Evolutionary conservation across 2,329 filamentous ascomycete species (phyloP).

Genomic region (Canariomyces notabilis): DNA sequence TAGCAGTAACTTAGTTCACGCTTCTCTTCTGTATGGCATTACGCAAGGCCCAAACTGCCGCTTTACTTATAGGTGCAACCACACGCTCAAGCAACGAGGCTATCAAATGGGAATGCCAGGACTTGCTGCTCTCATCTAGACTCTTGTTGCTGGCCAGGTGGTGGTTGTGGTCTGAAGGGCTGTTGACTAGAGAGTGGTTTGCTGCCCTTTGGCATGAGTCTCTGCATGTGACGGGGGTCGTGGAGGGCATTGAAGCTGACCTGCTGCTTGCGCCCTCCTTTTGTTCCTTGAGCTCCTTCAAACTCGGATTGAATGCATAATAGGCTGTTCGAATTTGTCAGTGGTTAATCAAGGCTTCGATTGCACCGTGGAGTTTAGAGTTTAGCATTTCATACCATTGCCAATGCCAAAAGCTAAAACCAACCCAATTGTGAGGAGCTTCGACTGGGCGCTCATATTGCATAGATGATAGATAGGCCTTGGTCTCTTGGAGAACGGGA

Average conservation of each 20-base stretch:
- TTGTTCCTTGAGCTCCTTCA: conserved; percentile 22
- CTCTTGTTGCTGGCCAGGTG: conserved; percentile 8
- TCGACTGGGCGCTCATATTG: conserved; percentile 19
- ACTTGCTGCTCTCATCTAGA: background rate
- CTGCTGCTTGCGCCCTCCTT: conserved; percentile 13
- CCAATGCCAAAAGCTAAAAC: conserved; percentile 22
- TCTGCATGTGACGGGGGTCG: background rate
- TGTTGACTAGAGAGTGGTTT: conserved; percentile 11
- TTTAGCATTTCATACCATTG: conserved; percentile 22
- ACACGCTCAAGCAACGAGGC: background rate
- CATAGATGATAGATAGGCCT: no score
- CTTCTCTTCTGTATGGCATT: background rate
- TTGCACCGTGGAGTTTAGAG: background rate
- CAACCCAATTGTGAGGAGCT: conserved; percentile 18
- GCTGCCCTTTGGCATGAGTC: conserved; percentile 13
- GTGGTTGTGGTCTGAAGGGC: background rate
- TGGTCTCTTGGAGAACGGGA: background rate
- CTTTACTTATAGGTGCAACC: background rate
- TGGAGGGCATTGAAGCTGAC: conserved; percentile 2
- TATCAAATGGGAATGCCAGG: background rate
- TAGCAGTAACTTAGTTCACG: no score
- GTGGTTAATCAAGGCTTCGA: conserved; percentile 17
- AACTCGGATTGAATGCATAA: conserved; percentile 26
- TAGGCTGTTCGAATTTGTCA: conserved; percentile 21
- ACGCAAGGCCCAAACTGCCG: conserved; percentile 4